phyloP scores from a whole-genome alignment of 129 eudicot species.

The Lonicera japonica region DNA sequence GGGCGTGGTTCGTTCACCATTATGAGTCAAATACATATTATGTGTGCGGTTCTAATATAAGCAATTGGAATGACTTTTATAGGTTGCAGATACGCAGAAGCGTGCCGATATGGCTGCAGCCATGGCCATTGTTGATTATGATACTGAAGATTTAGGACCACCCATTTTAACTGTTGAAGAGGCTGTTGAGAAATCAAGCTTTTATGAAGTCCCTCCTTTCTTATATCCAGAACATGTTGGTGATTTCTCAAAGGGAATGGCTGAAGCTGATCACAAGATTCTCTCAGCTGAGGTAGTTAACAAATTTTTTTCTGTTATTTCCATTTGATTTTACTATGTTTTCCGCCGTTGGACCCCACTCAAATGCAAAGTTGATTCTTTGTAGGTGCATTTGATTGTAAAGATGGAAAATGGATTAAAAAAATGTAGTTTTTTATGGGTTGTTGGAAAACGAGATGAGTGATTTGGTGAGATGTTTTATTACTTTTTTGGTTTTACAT shows the following conservation, averaged over 20 bases:
- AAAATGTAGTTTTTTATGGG: no score
- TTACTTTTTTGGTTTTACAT: no score
- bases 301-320: background rate
- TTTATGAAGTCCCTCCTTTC: slow-evolving; percentile 62
- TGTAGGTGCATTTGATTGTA: no score
- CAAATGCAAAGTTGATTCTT: no score
- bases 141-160: slow-evolving; percentile 47
- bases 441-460: no score
- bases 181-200: slow-evolving; percentile 82
- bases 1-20: no score
- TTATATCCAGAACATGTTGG: slow-evolving; percentile 61
- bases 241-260: slow-evolving; percentile 88
- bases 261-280: slow-evolving; percentile 80
- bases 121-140: slow-evolving; percentile 61
- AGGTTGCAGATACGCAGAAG: slow-evolving; percentile 96
- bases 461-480: no score
- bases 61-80: slow-evolving; percentile 2
- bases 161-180: slow-evolving; percentile 91
- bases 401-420: no score
- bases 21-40: background rate
- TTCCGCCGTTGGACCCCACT: no score
- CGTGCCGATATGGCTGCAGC: slow-evolving; percentile 75
- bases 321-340: background rate
- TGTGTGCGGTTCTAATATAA: background rate
- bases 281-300: slow-evolving; percentile 67